These are phyloP conservation scores for Plasmodium gonderi DNA, from an alignment of 169 alveolate genomes.

Conservation along the genomic window DNA sequence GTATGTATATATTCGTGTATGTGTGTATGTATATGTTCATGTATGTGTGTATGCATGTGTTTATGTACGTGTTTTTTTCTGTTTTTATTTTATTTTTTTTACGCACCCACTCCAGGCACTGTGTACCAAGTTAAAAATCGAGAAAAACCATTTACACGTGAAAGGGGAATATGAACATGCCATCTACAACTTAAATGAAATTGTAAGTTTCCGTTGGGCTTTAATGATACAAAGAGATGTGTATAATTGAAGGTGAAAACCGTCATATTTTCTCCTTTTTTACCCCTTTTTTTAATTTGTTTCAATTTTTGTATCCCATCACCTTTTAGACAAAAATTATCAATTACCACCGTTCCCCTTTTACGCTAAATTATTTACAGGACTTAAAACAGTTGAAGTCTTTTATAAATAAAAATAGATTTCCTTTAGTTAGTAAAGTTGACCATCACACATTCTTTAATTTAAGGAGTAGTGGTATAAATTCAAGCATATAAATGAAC, in stretches of 20 bases:
- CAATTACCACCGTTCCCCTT: not conserved
- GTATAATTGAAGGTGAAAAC: not conserved
- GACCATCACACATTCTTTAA: conserved; percentile 51
- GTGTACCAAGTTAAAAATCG: conserved; percentile 19
- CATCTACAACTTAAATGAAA: not conserved
- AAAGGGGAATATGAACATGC: conserved; percentile 4
- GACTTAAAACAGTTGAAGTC: conserved; percentile 23
- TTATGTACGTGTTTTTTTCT: not conserved
- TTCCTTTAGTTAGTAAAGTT: conserved; percentile 49
- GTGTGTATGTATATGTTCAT: not conserved
- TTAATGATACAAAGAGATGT: not conserved
- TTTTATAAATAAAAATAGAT: conserved; percentile 54
- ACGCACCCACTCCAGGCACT: not conserved
- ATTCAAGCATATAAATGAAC: not conserved
- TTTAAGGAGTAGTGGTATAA: conserved; percentile 54
- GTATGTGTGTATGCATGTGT: conserved; percentile 1
- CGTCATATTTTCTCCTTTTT: not conserved
- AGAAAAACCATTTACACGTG: conserved; percentile 10
- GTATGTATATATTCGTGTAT: too few species aligned
- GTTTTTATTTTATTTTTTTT: not conserved
- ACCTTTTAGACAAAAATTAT: not conserved
- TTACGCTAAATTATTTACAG: conserved; percentile 2
- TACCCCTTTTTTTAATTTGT: not conserved
- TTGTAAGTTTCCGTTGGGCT: not conserved
- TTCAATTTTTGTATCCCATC: not conserved